Evolutionary conservation across 139 green algal species (phyloP), one percentile per base, ranked within the genome.

Genomic region (Chlorokybus atmophyticus): DNA sequence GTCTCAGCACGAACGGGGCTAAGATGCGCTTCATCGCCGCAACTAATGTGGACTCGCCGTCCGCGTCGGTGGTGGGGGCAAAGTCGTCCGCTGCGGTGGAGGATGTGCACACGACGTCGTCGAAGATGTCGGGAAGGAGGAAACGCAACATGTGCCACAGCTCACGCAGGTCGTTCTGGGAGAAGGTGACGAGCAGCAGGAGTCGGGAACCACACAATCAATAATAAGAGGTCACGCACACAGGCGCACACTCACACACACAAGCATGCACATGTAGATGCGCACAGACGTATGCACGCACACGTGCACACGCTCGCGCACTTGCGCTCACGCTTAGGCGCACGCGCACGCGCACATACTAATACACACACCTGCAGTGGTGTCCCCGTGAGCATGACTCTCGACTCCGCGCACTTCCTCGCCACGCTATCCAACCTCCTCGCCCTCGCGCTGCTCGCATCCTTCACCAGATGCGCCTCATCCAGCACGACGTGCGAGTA

Each of bases 391-490:
- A 85, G 78, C 80, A 94, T 80, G 40, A 90, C 28, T 2, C 66
- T 40, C 10, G 38, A 31, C 8, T 26, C 76, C 72, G 48, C 71
- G n/a, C n/a, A n/a, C 40, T 23, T 38, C 27, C 8, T 6, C 31
- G 32, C 23, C 25, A 78, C 17, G 26, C 47, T 32, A 3, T 59
- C n/a, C 31, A 77, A 31, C 30, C 50, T 62, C 23, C 24, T 26
- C 58, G 21, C 14, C 7, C 54, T 10, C 40, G 14, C 19, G 40
- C 71, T 72, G 23, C 42, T 62, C 1, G 66, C 52, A 63, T 95
- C 93, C 73, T 95, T 95, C 3, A 95, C 67, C 32, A 88, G 80
- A 64, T 95, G 87, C 2, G 85, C 87, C 71, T 77, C 68, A 32
- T 76, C 67, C 48, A 77, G 60, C 17, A 77, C 8, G n/a, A 72